Evolutionary conservation across 371 early-diverging fungal genomes (phyloP).

Genomic region (Ecytonucleospora hepatopenaei): DNA sequence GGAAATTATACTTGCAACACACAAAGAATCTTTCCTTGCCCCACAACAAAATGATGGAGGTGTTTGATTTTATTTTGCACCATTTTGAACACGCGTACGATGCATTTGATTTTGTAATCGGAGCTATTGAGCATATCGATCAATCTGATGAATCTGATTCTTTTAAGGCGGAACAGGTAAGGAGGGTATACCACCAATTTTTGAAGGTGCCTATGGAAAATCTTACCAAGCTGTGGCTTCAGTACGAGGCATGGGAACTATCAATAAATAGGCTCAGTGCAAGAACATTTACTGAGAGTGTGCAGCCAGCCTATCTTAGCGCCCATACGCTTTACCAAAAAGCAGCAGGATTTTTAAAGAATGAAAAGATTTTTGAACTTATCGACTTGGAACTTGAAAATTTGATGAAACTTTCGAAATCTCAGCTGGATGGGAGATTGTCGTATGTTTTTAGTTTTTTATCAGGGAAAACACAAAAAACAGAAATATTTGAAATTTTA

Average conservation of each 20-base stretch:
- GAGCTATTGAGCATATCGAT: slow-evolving; percentile 27
- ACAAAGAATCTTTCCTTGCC: slow-evolving; percentile 13
- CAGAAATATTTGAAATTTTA: slow-evolving; percentile 23
- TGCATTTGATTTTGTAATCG: slow-evolving; percentile 32
- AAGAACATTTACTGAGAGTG: slow-evolving; percentile 17
- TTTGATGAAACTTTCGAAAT: slow-evolving; percentile 23
- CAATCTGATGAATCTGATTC: slow-evolving; percentile 11
- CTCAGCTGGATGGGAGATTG: slow-evolving; percentile 5
- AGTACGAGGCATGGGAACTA: slow-evolving; percentile 43
- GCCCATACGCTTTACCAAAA: slow-evolving; percentile 30
- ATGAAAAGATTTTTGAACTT: slow-evolving; percentile 9
- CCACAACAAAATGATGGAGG: slow-evolving; percentile 32
- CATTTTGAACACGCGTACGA: slow-evolving; percentile 32
- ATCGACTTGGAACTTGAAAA: slow-evolving; percentile 42
- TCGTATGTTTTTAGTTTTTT: slow-evolving; percentile 16
- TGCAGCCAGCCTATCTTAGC: slow-evolving; percentile 14
- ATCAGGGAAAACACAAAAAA: background rate
- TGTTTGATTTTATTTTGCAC: slow-evolving; percentile 29
- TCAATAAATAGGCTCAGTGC: slow-evolving; percentile 23
- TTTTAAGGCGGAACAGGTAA: slow-evolving; percentile 35
- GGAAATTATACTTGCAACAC: slow-evolving; percentile 39
- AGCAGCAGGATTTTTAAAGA: slow-evolving; percentile 12
- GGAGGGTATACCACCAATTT: slow-evolving; percentile 28
- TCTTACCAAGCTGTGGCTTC: slow-evolving; percentile 31
- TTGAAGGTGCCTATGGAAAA: slow-evolving; percentile 31